These are phyloP conservation scores for Prototheca wickerhamii DNA, from an alignment of 163 green algal genomes.

Conservation along the genomic window DNA sequence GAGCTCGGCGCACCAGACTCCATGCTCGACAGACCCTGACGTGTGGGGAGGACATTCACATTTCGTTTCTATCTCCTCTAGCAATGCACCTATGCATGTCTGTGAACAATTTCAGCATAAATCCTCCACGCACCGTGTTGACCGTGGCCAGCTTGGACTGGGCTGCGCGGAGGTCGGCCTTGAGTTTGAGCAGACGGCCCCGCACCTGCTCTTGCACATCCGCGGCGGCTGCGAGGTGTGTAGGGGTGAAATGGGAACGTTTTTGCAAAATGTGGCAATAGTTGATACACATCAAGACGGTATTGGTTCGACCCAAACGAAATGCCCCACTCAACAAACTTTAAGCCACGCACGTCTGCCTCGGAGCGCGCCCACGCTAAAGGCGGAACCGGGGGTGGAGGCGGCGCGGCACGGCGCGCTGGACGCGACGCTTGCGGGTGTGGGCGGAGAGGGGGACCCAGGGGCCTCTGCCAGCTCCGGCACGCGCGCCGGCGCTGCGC, in stretches of 20 bases:
- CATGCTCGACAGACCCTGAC: no score
- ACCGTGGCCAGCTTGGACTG: slow-evolving; percentile 22
- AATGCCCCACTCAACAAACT: background rate
- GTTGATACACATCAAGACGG: background rate
- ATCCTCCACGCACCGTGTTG: slow-evolving; percentile 16
- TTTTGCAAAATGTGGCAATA: background rate
- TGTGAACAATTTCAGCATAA: no score
- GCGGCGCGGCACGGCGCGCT: no score
- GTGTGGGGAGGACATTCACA: no score
- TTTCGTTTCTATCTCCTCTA: no score
- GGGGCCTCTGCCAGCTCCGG: no score
- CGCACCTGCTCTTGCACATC: slow-evolving; percentile 20
- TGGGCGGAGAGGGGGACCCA: no score
- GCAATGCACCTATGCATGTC: no score
- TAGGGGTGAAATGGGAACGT: background rate
- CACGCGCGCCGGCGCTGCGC: no score
- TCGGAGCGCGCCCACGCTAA: background rate
- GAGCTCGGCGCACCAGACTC: no score
- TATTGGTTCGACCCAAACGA: background rate
- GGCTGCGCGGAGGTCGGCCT: slow-evolving; percentile 23
- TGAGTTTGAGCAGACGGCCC: slow-evolving; percentile 18
- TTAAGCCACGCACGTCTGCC: background rate
- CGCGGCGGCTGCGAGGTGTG: slow-evolving; percentile 2
- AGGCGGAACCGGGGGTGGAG: background rate
- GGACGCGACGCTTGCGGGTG: no score